Evolutionary conservation across 2,329 filamentous ascomycete genomes (phyloP).

Genomic region (Cercospora janseana): DNA sequence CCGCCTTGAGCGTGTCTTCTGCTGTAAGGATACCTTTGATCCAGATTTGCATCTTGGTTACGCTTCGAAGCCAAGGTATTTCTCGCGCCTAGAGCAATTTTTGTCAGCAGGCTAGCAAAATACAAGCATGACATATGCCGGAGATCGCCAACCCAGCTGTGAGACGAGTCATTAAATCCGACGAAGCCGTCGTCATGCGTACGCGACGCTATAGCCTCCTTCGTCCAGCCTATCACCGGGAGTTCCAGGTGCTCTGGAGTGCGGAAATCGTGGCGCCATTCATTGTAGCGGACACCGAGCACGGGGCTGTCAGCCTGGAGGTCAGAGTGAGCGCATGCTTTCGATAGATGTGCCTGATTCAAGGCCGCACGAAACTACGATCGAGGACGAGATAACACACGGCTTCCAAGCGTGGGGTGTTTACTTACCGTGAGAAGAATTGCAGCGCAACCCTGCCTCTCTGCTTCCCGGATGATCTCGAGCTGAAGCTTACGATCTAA

Average conservation of each 20-base stretch:
- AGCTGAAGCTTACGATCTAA: conserved; percentile 52
- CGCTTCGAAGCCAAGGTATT: conserved; percentile 50
- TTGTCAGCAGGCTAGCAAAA: not conserved
- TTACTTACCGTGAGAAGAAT: conserved; percentile 56
- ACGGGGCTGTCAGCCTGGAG: conserved; percentile 57
- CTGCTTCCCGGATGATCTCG: conserved; percentile 34
- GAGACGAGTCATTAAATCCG: conserved; percentile 33
- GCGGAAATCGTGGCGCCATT: conserved; percentile 54
- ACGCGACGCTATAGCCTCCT: conserved; percentile 28
- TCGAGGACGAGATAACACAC: no score
- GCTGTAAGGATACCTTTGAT: conserved; percentile 43
- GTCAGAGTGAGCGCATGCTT: no score
- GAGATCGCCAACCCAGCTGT: conserved; percentile 29
- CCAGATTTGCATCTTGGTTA: conserved; percentile 52
- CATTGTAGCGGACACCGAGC: conserved; percentile 54
- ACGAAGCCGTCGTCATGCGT: conserved; percentile 36
- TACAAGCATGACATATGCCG: not conserved
- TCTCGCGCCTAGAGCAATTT: conserved; percentile 29
- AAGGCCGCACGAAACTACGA: no score
- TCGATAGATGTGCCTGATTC: no score
- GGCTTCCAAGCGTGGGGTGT: no score
- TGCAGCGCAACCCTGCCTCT: conserved; percentile 50
- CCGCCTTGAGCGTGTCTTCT: conserved; percentile 46
- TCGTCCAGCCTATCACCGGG: conserved; percentile 26
- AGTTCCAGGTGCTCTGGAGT: conserved; percentile 32